Evolutionary conservation across 352 stramenopile genomes (phyloP), one percentile per base, ranked within the genome.

Genomic region (Phytophthora colocasiae): DNA sequence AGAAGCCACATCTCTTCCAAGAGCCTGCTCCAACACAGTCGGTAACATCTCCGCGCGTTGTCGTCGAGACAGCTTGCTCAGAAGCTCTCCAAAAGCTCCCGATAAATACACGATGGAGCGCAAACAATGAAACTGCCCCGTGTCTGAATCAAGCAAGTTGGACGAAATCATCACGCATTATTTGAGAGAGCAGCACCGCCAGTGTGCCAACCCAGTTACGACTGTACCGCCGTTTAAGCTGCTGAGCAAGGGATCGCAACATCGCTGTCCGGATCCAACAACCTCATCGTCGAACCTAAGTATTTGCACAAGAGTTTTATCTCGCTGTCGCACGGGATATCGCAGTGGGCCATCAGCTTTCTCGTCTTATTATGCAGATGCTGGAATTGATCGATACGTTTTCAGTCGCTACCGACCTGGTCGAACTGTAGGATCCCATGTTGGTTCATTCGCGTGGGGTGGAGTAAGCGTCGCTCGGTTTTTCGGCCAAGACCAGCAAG

Each of bases 151-250:
- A 29, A 94, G 80, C 61, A 84, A 86, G 44, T 43, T 94, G 11
- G 86, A 97, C 60, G 78, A 84, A 26, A 95, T 97, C 41, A 94
- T 97, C 36, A 91, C 81, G 2, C 85, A 96, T 63, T 96, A 95
- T 53, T 69, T 96, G 17, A 81, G 89, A 53, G 88, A 96, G 44
- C 90, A 97, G 63, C 90, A 97, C 60, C 87, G 90, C 6, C 89
- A 95, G 53, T 97, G 90, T 50, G 58, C 85, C 0, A 94, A 96
- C 39, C 90, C 90, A 27, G 84, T 97, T 12, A 91, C 89, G 14
- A 94, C 91, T 1, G 83, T 97, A 1, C 90, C 90, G 0, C 88
- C 89, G 15, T 95, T 97, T 68, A 91, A 92, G 38, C 55, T 97
- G 15, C 52, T 92, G 6, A 83, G 79, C 4, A 71, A 76, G 34